Base-by-base conservation (phyloP, 2,329 filamentous ascomycete species). In the Epichloe gansuensis region DNA sequence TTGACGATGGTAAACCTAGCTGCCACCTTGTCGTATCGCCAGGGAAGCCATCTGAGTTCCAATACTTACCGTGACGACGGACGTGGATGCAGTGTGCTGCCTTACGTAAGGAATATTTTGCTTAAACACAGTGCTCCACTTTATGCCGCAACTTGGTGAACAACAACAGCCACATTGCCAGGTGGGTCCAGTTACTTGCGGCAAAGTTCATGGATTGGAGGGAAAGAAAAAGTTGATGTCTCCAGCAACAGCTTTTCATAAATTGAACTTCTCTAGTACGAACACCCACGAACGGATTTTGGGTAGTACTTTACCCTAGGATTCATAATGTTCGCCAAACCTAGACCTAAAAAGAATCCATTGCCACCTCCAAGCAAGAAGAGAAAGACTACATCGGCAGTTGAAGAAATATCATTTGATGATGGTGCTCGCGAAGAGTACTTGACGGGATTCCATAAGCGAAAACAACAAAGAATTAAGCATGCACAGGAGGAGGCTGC, bases 381-480 rank as follows among this genome's bases (percentile, higher is more conserved):
- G 62, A 75, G 85, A 57, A 87, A 85, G 66, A 67, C 68, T 55
- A 64, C 75, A 13, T 72, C 74, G 45, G 70, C 74, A 40, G 74
- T 87, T 54, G 87, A 90, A 63, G 88, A 95, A 66, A 85, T 98
- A 67, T 81, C 74, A 50, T 98, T 97, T 71, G 89, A 98, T 71
- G 71, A 77, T 55, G 75, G 77, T 55, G 87, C 87, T 45, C 84
- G 93, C 57, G 74, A 85, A 57, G 89, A 97, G 63, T 98, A 87
- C 65, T 76, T 98, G 53, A 96, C 89, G 0, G 93, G 93, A 3
- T 98, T 98, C 70, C 90, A 91, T 74, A 98, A 97, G 76, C 85
- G 93, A 68, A 97, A 96, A 68, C 72, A 87, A 50, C 85, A 89
- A 66, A 80, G 93, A 39, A 82, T 84, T 58, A 94, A 95, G 71